phyloP scores from a whole-genome alignment of 345 rosid genomes.

The Melaleuca alternifolia region DNA sequence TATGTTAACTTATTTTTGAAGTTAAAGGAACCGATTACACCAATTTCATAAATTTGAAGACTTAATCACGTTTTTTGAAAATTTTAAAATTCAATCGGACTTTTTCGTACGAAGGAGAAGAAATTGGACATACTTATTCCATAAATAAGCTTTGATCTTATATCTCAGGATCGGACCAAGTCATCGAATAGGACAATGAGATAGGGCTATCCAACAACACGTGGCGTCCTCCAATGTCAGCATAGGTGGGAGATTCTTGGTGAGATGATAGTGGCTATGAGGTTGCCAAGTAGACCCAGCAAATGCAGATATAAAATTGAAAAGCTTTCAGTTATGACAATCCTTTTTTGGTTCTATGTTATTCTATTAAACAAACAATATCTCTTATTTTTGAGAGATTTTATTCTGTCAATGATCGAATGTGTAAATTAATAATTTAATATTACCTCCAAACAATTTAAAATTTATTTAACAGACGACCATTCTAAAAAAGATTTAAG shows the following conservation, averaged over 20 bases:
- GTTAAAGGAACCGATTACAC: not conserved
- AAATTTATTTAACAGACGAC: not conserved
- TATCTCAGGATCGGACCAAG: not conserved
- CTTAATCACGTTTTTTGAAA: not conserved
- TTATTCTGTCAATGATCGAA: not conserved
- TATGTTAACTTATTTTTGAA: not conserved
- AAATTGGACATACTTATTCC: accelerated
- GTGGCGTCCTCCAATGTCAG: not conserved
- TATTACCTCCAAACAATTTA: not conserved
- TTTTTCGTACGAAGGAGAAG: no score
- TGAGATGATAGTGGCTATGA: not conserved
- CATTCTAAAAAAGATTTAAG: not conserved
- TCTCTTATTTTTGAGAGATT: not conserved
- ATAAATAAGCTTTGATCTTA: not conserved
- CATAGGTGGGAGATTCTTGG: not conserved
- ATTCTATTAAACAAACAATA: not conserved
- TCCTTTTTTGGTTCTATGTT: not conserved
- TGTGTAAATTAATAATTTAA: not conserved
- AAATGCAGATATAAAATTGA: not conserved
- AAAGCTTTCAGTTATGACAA: not conserved
- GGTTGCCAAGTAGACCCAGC: not conserved
- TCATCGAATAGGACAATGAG: not conserved
- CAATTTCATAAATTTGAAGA: not conserved
- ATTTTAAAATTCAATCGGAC: accelerated
- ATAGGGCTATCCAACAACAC: not conserved